phyloP scores from a whole-genome alignment of 2,329 filamentous ascomycete species.

The Trichophaea hybrida region DNA sequence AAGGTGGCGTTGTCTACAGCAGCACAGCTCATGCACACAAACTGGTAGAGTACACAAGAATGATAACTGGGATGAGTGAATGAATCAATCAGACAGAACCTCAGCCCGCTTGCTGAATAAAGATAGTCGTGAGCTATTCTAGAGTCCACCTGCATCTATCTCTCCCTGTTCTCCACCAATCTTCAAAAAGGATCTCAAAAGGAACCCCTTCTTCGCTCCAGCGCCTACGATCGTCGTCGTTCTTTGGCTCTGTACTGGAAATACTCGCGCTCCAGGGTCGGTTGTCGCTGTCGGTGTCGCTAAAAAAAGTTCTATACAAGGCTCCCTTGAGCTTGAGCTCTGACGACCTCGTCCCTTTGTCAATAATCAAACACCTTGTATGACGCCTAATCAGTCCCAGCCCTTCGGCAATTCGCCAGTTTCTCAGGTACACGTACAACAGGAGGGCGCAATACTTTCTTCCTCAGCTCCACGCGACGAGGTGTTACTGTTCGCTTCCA shows the following conservation, averaged over 20 bases:
- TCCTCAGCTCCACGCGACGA: neutral
- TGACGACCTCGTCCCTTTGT: neutral
- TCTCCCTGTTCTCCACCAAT: neutral
- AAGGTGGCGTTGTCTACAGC: too few species aligned
- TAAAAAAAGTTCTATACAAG: neutral
- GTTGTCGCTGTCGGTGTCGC: neutral
- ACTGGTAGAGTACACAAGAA: too few species aligned
- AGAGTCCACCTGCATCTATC: too few species aligned
- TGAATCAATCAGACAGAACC: too few species aligned
- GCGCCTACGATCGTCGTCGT: too few species aligned
- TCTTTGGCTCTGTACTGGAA: too few species aligned
- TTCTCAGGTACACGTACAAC: neutral
- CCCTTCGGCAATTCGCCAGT: slow-evolving; percentile 1
- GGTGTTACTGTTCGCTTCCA: neutral
- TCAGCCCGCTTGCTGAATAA: too few species aligned
- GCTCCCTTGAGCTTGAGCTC: neutral
- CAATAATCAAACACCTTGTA: neutral
- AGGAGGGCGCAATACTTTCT: neutral
- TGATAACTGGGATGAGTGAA: too few species aligned
- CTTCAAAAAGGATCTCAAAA: neutral
- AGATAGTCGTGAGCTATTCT: too few species aligned
- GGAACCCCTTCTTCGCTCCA: neutral
- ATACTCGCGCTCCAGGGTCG: neutral
- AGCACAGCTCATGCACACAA: too few species aligned
- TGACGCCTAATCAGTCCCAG: neutral